Conservation (phyloP, 1,284 basidiomycete species). For the Apiotrichum siamense region DNA sequence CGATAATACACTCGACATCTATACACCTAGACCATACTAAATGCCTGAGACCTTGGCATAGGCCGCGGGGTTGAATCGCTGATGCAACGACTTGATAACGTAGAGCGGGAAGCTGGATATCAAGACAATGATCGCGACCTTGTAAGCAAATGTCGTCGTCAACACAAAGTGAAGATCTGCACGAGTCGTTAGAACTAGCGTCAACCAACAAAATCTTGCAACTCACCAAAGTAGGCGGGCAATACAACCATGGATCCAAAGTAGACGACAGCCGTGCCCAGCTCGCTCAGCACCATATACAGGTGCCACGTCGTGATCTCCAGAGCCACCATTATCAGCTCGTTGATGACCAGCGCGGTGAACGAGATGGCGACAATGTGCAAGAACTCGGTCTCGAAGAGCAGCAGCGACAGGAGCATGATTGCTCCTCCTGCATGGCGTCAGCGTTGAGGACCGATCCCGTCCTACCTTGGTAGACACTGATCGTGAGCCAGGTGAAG, state of each 20-base stretch:
- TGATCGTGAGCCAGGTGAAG: conserved; percentile 96
- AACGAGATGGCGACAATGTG: conserved; percentile 99
- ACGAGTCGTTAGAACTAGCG: conserved; percentile 3
- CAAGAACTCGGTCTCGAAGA: conserved; percentile 96
- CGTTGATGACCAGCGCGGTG: conserved; percentile 91
- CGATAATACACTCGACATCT: no score
- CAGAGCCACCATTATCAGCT: conserved; percentile 97
- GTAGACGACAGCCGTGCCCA: conserved; percentile 84
- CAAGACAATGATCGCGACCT: conserved; percentile 89
- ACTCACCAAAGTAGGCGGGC: conserved; percentile 91
- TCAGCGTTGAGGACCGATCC: neutral
- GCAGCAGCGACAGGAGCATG: conserved; percentile 92
- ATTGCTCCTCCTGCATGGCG: conserved; percentile 74
- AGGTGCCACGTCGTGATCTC: conserved; percentile 98
- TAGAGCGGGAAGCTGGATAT: conserved; percentile 88
- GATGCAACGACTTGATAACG: conserved; percentile 79
- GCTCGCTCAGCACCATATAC: conserved; percentile 91
- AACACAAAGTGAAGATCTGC: conserved; percentile 88
- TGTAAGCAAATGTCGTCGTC: conserved; percentile 84
- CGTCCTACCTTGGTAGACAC: conserved; percentile 90
- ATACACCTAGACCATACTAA: no score
- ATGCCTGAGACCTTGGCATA: conserved; percentile 71
- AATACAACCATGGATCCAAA: conserved; percentile 86
- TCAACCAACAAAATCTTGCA: neutral
- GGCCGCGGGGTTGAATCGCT: conserved; percentile 82